These are phyloP conservation scores for Hyaloscypha hepaticicola DNA, from an alignment of 495 filamentous ascomycete genomes.

Conservation along the genomic window DNA sequence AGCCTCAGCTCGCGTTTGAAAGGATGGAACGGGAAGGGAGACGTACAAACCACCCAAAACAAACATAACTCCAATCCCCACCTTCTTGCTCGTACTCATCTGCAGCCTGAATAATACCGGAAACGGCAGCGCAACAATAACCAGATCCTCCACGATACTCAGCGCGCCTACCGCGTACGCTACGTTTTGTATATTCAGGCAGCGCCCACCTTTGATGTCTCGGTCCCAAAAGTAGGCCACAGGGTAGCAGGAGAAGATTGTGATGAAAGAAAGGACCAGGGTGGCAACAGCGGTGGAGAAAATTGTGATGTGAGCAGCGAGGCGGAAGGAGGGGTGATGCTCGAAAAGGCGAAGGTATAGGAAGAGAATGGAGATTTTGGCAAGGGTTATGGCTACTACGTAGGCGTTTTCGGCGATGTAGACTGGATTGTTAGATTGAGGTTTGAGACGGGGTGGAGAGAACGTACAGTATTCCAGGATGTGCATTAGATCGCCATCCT, in stretches of 20 bases:
- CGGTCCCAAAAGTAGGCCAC: slow-evolving; percentile 41
- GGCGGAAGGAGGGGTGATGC: slow-evolving; percentile 35
- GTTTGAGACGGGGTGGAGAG: too few species aligned
- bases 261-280: background rate
- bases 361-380: slow-evolving; percentile 49
- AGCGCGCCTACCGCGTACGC: slow-evolving; percentile 37
- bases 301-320: slow-evolving; percentile 25
- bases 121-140: slow-evolving; percentile 41
- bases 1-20: too few species aligned
- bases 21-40: slow-evolving; percentile 3
- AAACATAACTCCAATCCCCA: slow-evolving; percentile 45
- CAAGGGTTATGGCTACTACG: slow-evolving; percentile 41
- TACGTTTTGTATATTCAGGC: slow-evolving; percentile 40
- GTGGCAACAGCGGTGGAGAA: slow-evolving; percentile 30
- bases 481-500: slow-evolving; percentile 13
- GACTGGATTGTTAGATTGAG: slow-evolving; percentile 32
- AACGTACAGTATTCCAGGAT: slow-evolving; percentile 16
- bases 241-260: slow-evolving; percentile 44
- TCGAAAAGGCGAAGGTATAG: slow-evolving; percentile 55
- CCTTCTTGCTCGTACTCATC: slow-evolving; percentile 35
- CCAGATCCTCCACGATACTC: slow-evolving; percentile 41
- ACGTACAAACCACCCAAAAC: slow-evolving; percentile 45
- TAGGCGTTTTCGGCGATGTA: slow-evolving; percentile 42
- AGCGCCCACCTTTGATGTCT: slow-evolving; percentile 37
- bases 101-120: slow-evolving; percentile 38